Evolutionary conservation across 1,139 yeast genomes (phyloP), one percentile per base, ranked within the genome.

Genomic region (Blastobotrys proliferans): DNA sequence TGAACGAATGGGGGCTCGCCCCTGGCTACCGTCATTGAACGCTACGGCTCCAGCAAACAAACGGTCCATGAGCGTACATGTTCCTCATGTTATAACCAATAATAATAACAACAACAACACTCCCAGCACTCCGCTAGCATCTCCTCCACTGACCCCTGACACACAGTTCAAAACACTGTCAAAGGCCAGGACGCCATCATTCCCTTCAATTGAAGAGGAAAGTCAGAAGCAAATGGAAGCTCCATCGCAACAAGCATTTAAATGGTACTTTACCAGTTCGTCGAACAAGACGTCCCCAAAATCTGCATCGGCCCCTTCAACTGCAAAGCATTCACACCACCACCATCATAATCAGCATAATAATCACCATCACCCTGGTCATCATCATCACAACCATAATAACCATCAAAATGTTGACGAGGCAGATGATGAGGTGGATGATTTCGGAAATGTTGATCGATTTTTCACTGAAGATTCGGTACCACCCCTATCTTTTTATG

Each of bases 401-500:
- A 6, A 30, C 6, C 6, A 30, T 6, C 20, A 30, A 10, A 21
- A 10, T 14, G 17, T 30, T 27, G 26, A 22, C 26, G 9, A 8
- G 26, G 30, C 10, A 27, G 30, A 27, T 9, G 13, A 6, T 6
- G 19, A 14, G 6, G 34, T 5, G 11, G 9, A 6, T 5, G 11
- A 6, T 5, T 6, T n/a, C 11, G 8, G 34, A 6, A n/a, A n/a
- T n/a, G n/a, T n/a, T n/a, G n/a, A n/a, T n/a, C n/a, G n/a, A n/a
- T n/a, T n/a, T n/a, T 30, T 30, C 34, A 6, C 21, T 16, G 32
- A 37, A 16, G 35, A 28, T 10, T 34, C 53, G 8, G 52, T 48
- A 19, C 56, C 57, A 3, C 56, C 57, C 3, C 39, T 53, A 27
- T 44, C 56, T 6, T 44, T 46, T 14, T 54, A 49, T 22, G 45